A percentile compares a stretch with the other conserved stretches of the same genome.
Conservation (phyloP, 169 alveolate species). For the Miamiensis avidus region DNA sequence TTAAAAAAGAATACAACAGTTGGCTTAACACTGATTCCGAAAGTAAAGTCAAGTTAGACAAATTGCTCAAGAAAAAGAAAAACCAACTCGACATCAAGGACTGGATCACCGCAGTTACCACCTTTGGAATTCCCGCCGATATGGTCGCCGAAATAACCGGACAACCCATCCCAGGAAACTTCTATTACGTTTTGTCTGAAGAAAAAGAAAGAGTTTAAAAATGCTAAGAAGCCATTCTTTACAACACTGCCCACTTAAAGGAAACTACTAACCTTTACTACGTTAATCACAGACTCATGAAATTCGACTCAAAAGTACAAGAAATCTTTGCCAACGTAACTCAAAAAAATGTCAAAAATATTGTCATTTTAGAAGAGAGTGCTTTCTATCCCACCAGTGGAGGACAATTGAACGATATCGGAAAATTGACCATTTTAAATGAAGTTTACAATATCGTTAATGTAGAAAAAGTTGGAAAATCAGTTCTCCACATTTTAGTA, state of each 20-base stretch:
- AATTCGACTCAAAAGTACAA: slow-evolving; percentile 67
- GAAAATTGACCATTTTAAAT: slow-evolving; percentile 58
- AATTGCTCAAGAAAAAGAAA: slow-evolving; percentile 68
- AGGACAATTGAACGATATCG: slow-evolving; percentile 84
- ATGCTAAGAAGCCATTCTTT: slow-evolving; percentile 79
- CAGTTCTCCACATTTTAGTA: slow-evolving; percentile 73
- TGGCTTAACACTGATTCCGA: slow-evolving; percentile 84
- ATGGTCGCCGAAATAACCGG: slow-evolving; percentile 67
- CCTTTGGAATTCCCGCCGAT: slow-evolving; percentile 89
- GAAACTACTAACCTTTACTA: slow-evolving; percentile 80
- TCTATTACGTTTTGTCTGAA: slow-evolving; percentile 76
- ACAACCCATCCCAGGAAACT: slow-evolving; percentile 74
- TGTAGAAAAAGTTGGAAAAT: slow-evolving; percentile 84
- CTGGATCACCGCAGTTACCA: slow-evolving; percentile 84
- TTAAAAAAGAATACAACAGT: slow-evolving; percentile 81
- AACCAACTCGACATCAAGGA: slow-evolving; percentile 75
- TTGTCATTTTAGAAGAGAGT: slow-evolving; percentile 72
- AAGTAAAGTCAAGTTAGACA: slow-evolving; percentile 68
- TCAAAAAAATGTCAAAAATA: slow-evolving; percentile 61
- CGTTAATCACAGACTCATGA: slow-evolving; percentile 59
- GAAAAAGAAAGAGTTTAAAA: slow-evolving; percentile 74
- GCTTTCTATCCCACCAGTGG: slow-evolving; percentile 87
- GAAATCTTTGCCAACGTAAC: slow-evolving; percentile 75
- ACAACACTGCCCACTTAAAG: slow-evolving; percentile 75
- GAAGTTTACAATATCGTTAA: slow-evolving; percentile 62